phyloP scores from a whole-genome alignment of 306 rosid genomes.

The Cotoneaster glaucophyllus region DNA sequence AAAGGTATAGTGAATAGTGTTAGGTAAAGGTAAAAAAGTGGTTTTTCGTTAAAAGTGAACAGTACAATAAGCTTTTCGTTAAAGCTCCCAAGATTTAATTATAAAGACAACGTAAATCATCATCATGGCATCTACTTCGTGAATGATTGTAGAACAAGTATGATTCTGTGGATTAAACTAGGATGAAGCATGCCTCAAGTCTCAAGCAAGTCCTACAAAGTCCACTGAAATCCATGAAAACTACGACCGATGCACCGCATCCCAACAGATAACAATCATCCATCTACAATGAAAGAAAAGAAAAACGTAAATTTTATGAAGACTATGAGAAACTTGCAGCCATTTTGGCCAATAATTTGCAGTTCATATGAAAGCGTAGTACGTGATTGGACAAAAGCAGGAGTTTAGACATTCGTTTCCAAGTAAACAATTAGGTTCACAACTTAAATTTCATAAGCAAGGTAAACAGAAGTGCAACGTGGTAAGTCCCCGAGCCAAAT shows the following conservation, averaged over 20 bases:
- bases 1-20: too few species aligned
- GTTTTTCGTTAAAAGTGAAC: too few species aligned
- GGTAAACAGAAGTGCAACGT: conserved; percentile 25
- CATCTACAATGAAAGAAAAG: conserved; percentile 72
- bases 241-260: conserved; percentile 48
- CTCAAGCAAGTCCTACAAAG: conserved; percentile 32
- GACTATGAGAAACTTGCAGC: background rate
- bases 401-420: background rate
- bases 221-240: conserved; percentile 48
- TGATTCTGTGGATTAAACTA: background rate
- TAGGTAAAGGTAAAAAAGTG: too few species aligned
- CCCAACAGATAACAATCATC: conserved; percentile 69
- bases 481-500: conserved; percentile 52
- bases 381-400: background rate
- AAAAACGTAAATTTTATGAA: conserved; percentile 22
- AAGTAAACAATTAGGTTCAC: conserved; percentile 1
- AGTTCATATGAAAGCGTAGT: conserved; percentile 2
- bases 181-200: conserved; percentile 15
- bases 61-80: too few species aligned
- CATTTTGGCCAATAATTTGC: background rate
- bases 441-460: conserved; percentile 20
- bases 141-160: background rate
- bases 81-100: too few species aligned
- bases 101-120: background rate
- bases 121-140: background rate